These are phyloP conservation scores for Trichophyton equinum DNA, from an alignment of 2,329 filamentous ascomycete genomes.

Conservation along the genomic window DNA sequence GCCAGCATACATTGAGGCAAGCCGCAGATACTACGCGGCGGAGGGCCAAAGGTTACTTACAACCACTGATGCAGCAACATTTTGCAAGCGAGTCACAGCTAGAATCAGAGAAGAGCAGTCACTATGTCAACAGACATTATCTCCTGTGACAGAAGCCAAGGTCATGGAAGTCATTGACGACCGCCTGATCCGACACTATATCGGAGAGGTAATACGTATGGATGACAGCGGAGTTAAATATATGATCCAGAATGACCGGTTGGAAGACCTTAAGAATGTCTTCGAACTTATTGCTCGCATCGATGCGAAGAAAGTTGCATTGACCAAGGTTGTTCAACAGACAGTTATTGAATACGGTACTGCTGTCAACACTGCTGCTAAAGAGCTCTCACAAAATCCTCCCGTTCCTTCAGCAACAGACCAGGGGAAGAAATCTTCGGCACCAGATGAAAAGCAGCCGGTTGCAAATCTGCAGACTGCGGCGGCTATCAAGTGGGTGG, in stretches of 20 bases:
- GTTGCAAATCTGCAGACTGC: slow-evolving; percentile 66
- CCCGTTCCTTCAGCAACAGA: slow-evolving; percentile 24
- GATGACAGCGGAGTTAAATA: slow-evolving; percentile 70
- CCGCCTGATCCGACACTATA: slow-evolving; percentile 63
- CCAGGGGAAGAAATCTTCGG: slow-evolving; percentile 40
- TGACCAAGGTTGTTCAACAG: slow-evolving; percentile 58
- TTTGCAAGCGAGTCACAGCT: slow-evolving; percentile 62
- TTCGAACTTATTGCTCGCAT: slow-evolving; percentile 69
- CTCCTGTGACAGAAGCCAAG: slow-evolving; percentile 56
- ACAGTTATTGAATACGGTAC: slow-evolving; percentile 67
- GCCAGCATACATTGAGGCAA: slow-evolving; percentile 58
- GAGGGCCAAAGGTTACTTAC: slow-evolving; percentile 66
- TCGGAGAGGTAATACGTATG: slow-evolving; percentile 70
- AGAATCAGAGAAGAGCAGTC: slow-evolving; percentile 70
- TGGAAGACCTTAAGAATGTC: slow-evolving; percentile 65
- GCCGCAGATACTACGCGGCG: slow-evolving; percentile 57
- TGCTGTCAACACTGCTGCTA: slow-evolving; percentile 60
- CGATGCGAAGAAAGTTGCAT: slow-evolving; percentile 56
- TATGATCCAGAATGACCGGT: slow-evolving; percentile 84
- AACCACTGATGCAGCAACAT: slow-evolving; percentile 67
- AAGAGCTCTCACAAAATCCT: slow-evolving; percentile 45
- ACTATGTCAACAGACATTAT: slow-evolving; percentile 71
- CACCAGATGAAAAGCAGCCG: slow-evolving; percentile 35
- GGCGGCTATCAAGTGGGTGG: slow-evolving; percentile 88
- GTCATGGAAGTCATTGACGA: slow-evolving; percentile 67